phyloP scores from a whole-genome alignment of 305 asterid genomes.

The Fraxinus velutina region DNA sequence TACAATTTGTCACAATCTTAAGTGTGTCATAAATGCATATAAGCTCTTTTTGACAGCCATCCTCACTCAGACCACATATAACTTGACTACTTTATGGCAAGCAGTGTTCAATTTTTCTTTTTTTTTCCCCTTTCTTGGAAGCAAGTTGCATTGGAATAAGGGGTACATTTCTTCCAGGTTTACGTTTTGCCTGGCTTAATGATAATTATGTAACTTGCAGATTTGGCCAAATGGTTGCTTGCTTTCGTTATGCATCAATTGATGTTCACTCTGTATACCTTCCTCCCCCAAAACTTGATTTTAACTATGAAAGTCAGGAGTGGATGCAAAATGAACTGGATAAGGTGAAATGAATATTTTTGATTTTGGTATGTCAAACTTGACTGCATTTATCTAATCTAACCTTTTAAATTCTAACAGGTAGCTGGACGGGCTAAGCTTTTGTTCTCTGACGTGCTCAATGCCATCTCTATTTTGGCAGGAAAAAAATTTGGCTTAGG shows the following conservation, averaged over 20 bases:
- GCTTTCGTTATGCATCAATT: slow-evolving; percentile 96
- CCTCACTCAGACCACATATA: neutral
- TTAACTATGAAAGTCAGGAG: slow-evolving; percentile 71
- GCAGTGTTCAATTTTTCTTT: neutral
- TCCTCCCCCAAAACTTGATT: slow-evolving; percentile 82
- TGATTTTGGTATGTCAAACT: slow-evolving; percentile 19
- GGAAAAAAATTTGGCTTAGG: slow-evolving; percentile 40
- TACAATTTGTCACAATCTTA: neutral
- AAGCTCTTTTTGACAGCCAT: slow-evolving; percentile 7
- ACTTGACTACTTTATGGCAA: slow-evolving; percentile 1
- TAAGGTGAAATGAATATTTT: slow-evolving; percentile 46
- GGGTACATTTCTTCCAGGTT: neutral
- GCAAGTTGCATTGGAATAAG: neutral
- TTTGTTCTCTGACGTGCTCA: slow-evolving; percentile 76
- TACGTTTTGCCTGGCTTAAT: slow-evolving; percentile 20
- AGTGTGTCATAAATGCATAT: neutral
- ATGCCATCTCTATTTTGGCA: slow-evolving; percentile 48
- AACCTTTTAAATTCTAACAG: slow-evolving; percentile 39
- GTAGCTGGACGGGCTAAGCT: slow-evolving; percentile 71
- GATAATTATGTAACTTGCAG: slow-evolving; percentile 43
- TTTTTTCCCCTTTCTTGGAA: neutral
- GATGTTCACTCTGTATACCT: slow-evolving; percentile 87
- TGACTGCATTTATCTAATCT: slow-evolving; percentile 16
- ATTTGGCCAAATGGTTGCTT: slow-evolving; percentile 93
- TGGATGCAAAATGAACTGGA: slow-evolving; percentile 71